Conservation (phyloP, 371 early-diverging fungal species). For the Quaeritorhiza haematococci region DNA sequence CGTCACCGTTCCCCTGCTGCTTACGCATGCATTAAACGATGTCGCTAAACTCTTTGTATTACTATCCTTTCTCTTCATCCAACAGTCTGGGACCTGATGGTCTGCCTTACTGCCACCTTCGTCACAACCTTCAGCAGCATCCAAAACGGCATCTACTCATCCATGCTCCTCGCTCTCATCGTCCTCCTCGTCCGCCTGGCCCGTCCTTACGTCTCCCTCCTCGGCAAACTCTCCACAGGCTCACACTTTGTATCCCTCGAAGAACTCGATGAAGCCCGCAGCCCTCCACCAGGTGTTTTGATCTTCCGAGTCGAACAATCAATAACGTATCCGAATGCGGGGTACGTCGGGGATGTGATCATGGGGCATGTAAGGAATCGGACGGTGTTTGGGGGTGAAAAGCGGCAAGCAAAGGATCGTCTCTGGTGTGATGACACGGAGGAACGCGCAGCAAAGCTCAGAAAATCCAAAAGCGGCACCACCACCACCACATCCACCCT, state of each 20-base stretch:
- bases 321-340: conserved; percentile 67
- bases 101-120: conserved; percentile 42
- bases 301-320: conserved; percentile 65
- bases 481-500: conserved; percentile 8
- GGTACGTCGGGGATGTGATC: conserved; percentile 28
- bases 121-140: conserved; percentile 65
- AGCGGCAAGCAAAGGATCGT: conserved; percentile 4
- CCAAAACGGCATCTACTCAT: conserved; percentile 65
- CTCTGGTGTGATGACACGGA: conserved; percentile 32
- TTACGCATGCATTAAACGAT: too few species aligned
- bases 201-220: conserved; percentile 46
- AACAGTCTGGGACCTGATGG: conserved; percentile 31
- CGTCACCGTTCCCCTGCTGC: too few species aligned
- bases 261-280: too few species aligned
- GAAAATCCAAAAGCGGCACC: background rate
- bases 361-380: conserved; percentile 11
- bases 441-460: conserved; percentile 6
- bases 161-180: conserved; percentile 56
- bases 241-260: too few species aligned
- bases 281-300: conserved; percentile 43
- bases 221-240: conserved; percentile 26
- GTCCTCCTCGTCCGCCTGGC: conserved; percentile 68
- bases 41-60: too few species aligned
- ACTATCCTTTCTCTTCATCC: too few species aligned
- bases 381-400: conserved; percentile 18